Evolutionary conservation across 768 basidiomycete species (phyloP).

Genomic region (Hericium rajendrae): DNA sequence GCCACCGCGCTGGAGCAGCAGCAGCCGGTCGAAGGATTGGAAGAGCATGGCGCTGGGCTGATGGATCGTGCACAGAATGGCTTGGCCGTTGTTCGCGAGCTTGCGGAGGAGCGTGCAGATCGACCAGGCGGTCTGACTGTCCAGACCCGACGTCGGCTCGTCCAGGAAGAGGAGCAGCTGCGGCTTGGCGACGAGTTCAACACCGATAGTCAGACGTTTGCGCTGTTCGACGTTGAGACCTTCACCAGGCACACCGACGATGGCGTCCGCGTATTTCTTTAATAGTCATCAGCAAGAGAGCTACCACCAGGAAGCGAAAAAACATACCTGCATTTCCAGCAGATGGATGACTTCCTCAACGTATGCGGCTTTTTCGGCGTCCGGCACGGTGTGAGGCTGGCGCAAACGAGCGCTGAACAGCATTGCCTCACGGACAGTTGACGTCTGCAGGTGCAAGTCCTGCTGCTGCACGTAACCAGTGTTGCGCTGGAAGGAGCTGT

Average conservation of each 20-base stretch:
- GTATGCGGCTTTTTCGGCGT: slow-evolving; percentile 72
- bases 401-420: slow-evolving; percentile 72
- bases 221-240: background rate
- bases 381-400: slow-evolving; percentile 56
- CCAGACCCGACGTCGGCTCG: slow-evolving; percentile 80
- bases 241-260: background rate
- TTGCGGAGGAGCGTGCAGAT: slow-evolving; percentile 67
- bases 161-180: slow-evolving; percentile 48
- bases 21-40: slow-evolving; percentile 70
- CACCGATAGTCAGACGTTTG: background rate
- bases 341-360: background rate
- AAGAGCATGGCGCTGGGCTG: slow-evolving; percentile 81
- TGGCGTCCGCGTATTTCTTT: background rate
- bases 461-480: slow-evolving; percentile 83
- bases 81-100: slow-evolving; percentile 74
- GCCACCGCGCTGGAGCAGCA: slow-evolving; percentile 73
- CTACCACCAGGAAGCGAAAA: background rate
- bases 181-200: background rate
- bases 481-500: slow-evolving; percentile 10
- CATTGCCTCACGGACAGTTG: slow-evolving; percentile 76
- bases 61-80: slow-evolving; percentile 76
- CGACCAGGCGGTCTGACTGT: slow-evolving; percentile 81
- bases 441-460: slow-evolving; percentile 69
- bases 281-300: background rate
- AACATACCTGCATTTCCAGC: background rate